phyloP scores from a whole-genome alignment of 257 asterid species.

The Schizonepeta tenuifolia region DNA sequence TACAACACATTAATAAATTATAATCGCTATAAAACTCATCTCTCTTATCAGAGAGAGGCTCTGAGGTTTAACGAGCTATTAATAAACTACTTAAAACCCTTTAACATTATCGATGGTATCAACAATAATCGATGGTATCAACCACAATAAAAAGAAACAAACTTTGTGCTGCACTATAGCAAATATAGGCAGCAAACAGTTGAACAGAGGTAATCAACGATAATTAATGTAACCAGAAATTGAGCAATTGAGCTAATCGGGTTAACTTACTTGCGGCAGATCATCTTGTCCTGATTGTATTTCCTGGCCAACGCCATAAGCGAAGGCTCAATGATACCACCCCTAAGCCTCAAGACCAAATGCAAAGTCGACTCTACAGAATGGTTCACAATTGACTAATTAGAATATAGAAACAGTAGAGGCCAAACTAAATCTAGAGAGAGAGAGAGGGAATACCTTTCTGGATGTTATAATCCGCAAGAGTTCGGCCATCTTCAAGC shows the following conservation, averaged over 20 bases:
- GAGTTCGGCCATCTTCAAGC: constrained; percentile 77
- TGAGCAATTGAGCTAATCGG: neutral
- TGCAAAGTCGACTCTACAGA: constrained; percentile 65
- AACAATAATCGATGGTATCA: too few species aligned
- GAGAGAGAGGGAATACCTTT: constrained; percentile 38
- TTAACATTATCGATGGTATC: too few species aligned
- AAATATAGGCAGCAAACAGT: neutral
- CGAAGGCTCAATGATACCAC: constrained; percentile 76
- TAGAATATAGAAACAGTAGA: neutral
- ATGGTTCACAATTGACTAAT: constrained; percentile 14
- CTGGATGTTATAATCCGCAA: constrained; percentile 73
- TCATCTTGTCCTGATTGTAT: constrained; percentile 70
- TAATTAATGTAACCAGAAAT: neutral
- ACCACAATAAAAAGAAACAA: too few species aligned
- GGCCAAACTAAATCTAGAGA: neutral
- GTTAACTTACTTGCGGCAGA: constrained; percentile 66
- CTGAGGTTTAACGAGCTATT: too few species aligned
- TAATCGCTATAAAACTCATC: neutral
- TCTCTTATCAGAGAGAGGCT: neutral
- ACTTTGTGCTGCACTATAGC: too few species aligned
- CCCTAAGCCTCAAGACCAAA: constrained; percentile 77
- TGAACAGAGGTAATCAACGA: neutral
- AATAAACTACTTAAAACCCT: too few species aligned
- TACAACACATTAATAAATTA: neutral
- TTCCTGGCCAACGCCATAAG: constrained; percentile 72